Conservation (phyloP, 495 filamentous ascomycete species). For the Polyplosphaeria fusca region DNA sequence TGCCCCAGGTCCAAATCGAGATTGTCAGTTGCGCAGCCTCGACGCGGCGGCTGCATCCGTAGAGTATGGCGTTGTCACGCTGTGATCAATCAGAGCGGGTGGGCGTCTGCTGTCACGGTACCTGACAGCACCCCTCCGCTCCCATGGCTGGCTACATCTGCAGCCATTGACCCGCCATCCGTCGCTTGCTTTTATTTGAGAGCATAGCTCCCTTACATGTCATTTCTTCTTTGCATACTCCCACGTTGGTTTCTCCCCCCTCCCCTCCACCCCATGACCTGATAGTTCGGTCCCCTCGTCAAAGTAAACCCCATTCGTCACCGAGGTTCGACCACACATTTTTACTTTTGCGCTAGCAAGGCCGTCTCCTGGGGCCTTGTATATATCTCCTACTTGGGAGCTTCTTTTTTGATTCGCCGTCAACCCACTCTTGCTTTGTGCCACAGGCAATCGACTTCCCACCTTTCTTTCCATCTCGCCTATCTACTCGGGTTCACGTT, state of each 20-base stretch:
- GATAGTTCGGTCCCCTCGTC: neutral
- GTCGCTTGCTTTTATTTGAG: constrained; percentile 21
- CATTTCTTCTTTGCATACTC: neutral
- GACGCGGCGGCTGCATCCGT: constrained; percentile 1
- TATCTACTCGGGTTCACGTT: neutral
- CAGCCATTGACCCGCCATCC: constrained; percentile 12
- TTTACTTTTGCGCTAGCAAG: neutral
- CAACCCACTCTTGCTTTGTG: neutral
- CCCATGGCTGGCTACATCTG: constrained; percentile 7
- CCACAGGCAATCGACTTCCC: neutral
- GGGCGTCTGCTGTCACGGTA: constrained; percentile 15
- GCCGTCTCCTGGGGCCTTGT: neutral
- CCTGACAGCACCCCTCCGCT: constrained; percentile 14
- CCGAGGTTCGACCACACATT: neutral
- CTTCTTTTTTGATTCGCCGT: neutral
- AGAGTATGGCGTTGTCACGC: constrained; percentile 8
- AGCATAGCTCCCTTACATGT: constrained; percentile 8
- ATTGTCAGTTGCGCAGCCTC: constrained; percentile 6
- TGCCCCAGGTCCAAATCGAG: neutral
- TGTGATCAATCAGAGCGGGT: neutral
- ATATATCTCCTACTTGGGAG: constrained; percentile 6
- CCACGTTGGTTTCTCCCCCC: neutral
- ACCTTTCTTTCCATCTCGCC: neutral
- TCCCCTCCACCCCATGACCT: neutral
- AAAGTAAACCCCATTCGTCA: neutral